Conservation (phyloP, 1,284 basidiomycete genomes). For the Afroboletus lepidellus region DNA sequence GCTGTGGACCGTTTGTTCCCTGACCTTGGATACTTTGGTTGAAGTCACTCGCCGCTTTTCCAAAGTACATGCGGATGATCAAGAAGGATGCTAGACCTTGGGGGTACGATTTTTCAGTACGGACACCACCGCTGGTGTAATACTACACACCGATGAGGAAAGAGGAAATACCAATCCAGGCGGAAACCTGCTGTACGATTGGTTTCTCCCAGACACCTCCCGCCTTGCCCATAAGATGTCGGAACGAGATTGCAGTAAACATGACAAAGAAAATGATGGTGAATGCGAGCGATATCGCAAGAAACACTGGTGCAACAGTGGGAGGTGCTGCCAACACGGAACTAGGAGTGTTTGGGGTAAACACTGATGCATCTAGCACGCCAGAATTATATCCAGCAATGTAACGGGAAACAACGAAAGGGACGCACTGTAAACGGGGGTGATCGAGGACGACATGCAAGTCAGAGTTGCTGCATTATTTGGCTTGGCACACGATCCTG, state of each 20-base stretch:
- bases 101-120: slow-evolving; percentile 1
- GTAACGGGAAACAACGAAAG: background rate
- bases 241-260: slow-evolving; percentile 66
- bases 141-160: slow-evolving; percentile 63
- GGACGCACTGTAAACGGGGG: slow-evolving; percentile 60
- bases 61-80: slow-evolving; percentile 77
- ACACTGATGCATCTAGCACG: slow-evolving; percentile 55
- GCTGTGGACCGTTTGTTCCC: slow-evolving; percentile 51
- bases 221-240: slow-evolving; percentile 60
- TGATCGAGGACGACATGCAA: slow-evolving; percentile 56
- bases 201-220: slow-evolving; percentile 54
- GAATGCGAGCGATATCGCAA: slow-evolving; percentile 60
- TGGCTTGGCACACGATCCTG: slow-evolving; percentile 68
- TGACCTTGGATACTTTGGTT: slow-evolving; percentile 57
- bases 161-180: slow-evolving; percentile 73
- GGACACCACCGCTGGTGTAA: background rate
- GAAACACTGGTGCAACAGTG: slow-evolving; percentile 60
- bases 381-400: background rate
- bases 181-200: slow-evolving; percentile 54
- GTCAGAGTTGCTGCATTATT: slow-evolving; percentile 48
- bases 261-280: slow-evolving; percentile 65
- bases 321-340: slow-evolving; percentile 60
- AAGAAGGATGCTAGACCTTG: slow-evolving; percentile 69
- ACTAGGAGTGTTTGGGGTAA: slow-evolving; percentile 57
- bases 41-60: slow-evolving; percentile 74